Conservation (phyloP, 192 early-diverging fungal genomes). For the Lunasporangiospora selenospora region DNA sequence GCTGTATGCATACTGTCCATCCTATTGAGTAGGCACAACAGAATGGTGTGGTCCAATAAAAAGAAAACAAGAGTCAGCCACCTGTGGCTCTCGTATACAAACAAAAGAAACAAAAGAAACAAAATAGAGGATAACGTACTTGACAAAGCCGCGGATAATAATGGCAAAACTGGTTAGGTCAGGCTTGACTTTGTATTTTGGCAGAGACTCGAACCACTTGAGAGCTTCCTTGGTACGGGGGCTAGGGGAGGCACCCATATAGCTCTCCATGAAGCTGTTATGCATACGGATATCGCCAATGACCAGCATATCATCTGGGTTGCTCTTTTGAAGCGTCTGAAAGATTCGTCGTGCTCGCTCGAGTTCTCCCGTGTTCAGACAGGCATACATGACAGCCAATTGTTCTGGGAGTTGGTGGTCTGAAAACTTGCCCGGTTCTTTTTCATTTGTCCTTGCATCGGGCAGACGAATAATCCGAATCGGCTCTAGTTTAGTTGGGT, state of each 20-base stretch:
- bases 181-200: conserved; percentile 61
- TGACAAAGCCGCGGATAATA: conserved; percentile 73
- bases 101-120: background rate
- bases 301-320: conserved; percentile 73
- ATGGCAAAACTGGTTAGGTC: conserved; percentile 80
- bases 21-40: conserved; percentile 17
- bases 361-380: conserved; percentile 74
- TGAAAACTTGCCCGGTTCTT: conserved; percentile 35
- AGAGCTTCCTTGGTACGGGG: conserved; percentile 64
- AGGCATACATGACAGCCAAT: conserved; percentile 80
- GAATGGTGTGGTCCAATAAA: too few relatives aligned
- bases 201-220: conserved; percentile 75
- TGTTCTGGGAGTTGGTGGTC: conserved; percentile 66
- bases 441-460: conserved; percentile 22
- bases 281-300: conserved; percentile 73
- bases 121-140: conserved; percentile 35
- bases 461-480: conserved; percentile 36
- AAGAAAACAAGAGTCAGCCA: background rate
- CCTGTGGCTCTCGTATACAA: background rate
- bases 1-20: conserved; percentile 52
- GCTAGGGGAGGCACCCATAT: conserved; percentile 57
- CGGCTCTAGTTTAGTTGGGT: conserved; percentile 18
- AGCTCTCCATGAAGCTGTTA: conserved; percentile 85
- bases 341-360: conserved; percentile 79
- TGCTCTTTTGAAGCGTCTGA: conserved; percentile 63